Evolutionary conservation across 2,329 filamentous ascomycete genomes (phyloP), one percentile per base, ranked within the genome.

Genomic region (Lasiodiplodia theobromae): DNA sequence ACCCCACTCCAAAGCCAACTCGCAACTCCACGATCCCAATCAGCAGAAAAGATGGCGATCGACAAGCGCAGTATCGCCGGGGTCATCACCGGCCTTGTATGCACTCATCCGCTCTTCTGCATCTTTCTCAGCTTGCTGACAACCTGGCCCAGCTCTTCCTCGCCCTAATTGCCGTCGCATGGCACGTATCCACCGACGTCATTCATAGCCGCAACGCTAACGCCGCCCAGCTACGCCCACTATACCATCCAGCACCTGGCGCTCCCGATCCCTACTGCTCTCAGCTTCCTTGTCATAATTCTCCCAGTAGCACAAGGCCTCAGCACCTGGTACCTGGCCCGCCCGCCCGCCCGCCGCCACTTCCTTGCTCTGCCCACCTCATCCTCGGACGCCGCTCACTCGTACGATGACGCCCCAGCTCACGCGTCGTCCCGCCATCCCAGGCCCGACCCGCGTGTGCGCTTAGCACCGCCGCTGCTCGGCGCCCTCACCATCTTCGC

Each of bases 291-390:
- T 28, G 73, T 75, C 37, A 72, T 80, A 47, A 75, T 76, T n/a
- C 75, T 80, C 0, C 77, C 79, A 4, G 80, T 6, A 71, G 75
- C 14, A 77, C 77, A 68, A 71, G 80, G 34, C 73, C 73, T 80
- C 62, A 73, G 40, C 62, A 21, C 49, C 28, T 77, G 69, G 73
- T 72, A 23, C 68, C 75, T 56, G 6, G 58, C 71, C 73, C 65
- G 34, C 10, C 62, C 28, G n/a, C 12, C 18, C 10, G 53, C 31
- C 53, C 7, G 6, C 18, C 5, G 18, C 53, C 6, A 11, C 1
- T 10, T 23, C 53, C 56, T 58, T 18, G 21, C 56, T 78, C 60
- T 73, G 76, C 74, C 68, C 40, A 18, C 18, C 79, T 71, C 74
- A 7, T 58, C 34, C 4, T 40, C 54, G n/a, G 23, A 5, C 28